A percentile compares a stretch with the other conserved stretches of the same genome.
phyloP scores from a whole-genome alignment of 2,329 filamentous ascomycete species.

The Achaetomium macrosporum region DNA sequence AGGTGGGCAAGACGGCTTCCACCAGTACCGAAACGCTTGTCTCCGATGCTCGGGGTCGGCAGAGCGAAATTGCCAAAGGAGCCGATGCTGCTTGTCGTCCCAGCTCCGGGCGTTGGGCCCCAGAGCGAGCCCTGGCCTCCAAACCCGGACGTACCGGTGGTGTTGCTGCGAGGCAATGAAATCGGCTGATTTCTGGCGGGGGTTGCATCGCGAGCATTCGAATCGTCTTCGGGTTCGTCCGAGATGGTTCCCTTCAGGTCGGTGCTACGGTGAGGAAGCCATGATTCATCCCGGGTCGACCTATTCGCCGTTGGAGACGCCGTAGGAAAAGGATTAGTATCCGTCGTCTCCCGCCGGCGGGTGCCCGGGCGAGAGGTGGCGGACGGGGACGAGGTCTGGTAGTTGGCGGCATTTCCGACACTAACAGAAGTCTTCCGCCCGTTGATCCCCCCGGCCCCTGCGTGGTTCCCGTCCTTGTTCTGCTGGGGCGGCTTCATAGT shows the following conservation, averaged over 20 bases:
- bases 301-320: conserved; percentile 58
- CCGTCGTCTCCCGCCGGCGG: conserved; percentile 75
- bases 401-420: conserved; percentile 57
- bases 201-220: conserved; percentile 26
- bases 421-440: conserved; percentile 81
- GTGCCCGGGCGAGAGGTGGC: conserved; percentile 64
- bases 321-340: conserved; percentile 57
- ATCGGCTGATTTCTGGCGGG: conserved; percentile 35
- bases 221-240: conserved; percentile 49
- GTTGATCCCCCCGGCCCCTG: conserved; percentile 47
- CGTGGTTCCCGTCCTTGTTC: conserved; percentile 58
- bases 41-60: conserved; percentile 45
- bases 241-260: conserved; percentile 48
- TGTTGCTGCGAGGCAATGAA: conserved; percentile 50
- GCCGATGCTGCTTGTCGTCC: conserved; percentile 64
- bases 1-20: conserved; percentile 84
- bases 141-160: conserved; percentile 42
- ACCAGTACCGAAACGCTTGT: conserved; percentile 70
- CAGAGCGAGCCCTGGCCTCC: conserved; percentile 40
- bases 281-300: conserved; percentile 60
- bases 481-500: conserved; percentile 79
- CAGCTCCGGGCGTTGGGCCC: conserved; percentile 41
- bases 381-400: conserved; percentile 68
- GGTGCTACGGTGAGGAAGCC: conserved; percentile 49
- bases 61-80: conserved; percentile 89